Conservation (phyloP, 2,329 filamentous ascomycete species). For the Colletotrichum melonis region DNA sequence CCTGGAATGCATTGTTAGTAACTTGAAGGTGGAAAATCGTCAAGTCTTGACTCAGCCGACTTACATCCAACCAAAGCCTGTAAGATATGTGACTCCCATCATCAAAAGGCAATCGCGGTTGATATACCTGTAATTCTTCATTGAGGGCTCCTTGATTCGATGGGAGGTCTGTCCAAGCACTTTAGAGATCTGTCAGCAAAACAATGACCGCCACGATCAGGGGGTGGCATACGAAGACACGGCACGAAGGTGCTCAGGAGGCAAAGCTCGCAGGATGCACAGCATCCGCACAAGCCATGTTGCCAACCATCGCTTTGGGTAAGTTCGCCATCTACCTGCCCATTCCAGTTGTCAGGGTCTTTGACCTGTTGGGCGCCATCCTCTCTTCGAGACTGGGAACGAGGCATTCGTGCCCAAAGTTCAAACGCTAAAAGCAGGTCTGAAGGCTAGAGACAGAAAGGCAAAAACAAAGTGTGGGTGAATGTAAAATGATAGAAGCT, state of each 20-base stretch:
- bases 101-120: slow-evolving; percentile 3
- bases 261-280: background rate
- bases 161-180: background rate
- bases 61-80: slow-evolving; percentile 8
- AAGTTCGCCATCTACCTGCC: background rate
- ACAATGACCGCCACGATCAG: background rate
- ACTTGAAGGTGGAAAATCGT: background rate
- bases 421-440: background rate
- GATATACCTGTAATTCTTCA: background rate
- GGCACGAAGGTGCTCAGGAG: background rate
- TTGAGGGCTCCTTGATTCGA: background rate
- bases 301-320: background rate
- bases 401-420: background rate
- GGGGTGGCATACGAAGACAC: background rate
- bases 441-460: background rate
- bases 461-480: background rate
- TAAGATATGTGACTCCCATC: background rate
- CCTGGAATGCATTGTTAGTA: background rate
- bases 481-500: background rate
- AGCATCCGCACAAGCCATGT: background rate
- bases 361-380: background rate
- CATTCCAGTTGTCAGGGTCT: no score
- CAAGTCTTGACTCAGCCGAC: background rate
- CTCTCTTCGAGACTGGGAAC: background rate
- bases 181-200: background rate